Evolutionary conservation across 2,329 filamentous ascomycete species (phyloP).

Genomic region (Colletotrichum tanaceti): DNA sequence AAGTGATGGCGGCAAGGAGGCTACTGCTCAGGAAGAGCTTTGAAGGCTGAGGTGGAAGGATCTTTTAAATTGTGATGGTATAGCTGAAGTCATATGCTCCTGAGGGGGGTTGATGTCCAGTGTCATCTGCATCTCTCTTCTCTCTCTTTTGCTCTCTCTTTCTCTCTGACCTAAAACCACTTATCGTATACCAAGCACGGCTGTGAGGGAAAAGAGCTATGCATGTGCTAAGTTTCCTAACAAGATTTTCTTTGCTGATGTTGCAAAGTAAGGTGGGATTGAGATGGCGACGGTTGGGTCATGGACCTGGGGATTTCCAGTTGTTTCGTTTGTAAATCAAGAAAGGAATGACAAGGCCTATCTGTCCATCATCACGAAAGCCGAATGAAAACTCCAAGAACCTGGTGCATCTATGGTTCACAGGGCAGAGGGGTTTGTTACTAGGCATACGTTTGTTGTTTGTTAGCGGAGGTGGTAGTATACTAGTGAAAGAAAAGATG

Average conservation of each 20-base stretch:
- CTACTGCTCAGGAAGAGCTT: slow-evolving; percentile 57
- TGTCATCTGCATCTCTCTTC: background rate
- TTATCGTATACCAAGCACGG: slow-evolving; percentile 16
- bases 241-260: background rate
- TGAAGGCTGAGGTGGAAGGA: slow-evolving; percentile 41
- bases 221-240: background rate
- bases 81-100: background rate
- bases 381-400: background rate
- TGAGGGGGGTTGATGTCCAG: background rate
- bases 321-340: slow-evolving; percentile 14
- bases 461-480: background rate
- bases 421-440: background rate
- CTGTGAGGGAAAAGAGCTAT: background rate
- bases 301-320: background rate
- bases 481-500: background rate
- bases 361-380: background rate
- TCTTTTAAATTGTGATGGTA: slow-evolving; percentile 6
- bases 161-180: background rate
- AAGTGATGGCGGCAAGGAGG: slow-evolving; percentile 69
- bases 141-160: background rate
- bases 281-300: background rate
- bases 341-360: background rate
- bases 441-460: background rate
- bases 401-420: background rate
- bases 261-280: background rate